Conservation (phyloP, 202 grass and related monocot genomes). For the Schoenoplectus triqueter region DNA sequence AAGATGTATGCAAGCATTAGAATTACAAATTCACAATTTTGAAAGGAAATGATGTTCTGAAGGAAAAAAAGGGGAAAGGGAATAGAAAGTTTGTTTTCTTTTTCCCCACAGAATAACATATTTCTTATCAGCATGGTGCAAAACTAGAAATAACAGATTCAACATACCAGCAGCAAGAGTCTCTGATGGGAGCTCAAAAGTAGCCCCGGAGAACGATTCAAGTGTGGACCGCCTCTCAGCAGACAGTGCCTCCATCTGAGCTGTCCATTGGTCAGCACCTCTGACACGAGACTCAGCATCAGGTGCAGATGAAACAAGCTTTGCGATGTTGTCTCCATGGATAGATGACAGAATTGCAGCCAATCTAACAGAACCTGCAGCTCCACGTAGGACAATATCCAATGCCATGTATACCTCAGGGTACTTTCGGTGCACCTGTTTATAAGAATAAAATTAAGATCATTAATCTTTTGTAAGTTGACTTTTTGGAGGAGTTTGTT, state of each 20-base stretch:
- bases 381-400: slow-evolving; percentile 90
- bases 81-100: slow-evolving; percentile 5
- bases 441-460: slow-evolving; percentile 17
- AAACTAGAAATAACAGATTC: slow-evolving; percentile 3
- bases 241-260: slow-evolving; percentile 57
- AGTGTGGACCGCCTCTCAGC: slow-evolving; percentile 67
- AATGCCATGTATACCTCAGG: slow-evolving; percentile 96
- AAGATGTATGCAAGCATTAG: neutral
- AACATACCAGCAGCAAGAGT: slow-evolving; percentile 63
- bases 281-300: slow-evolving; percentile 80
- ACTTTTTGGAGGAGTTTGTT: neutral
- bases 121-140: neutral
- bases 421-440: slow-evolving; percentile 78
- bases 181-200: slow-evolving; percentile 82
- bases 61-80: neutral
- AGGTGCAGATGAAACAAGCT: slow-evolving; percentile 87
- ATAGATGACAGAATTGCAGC: slow-evolving; percentile 89
- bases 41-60: neutral
- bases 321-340: slow-evolving; percentile 94
- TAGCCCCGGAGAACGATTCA: slow-evolving; percentile 55
- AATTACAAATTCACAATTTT: neutral
- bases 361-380: slow-evolving; percentile 74
- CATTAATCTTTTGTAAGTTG: neutral
- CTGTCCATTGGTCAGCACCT: slow-evolving; percentile 72
- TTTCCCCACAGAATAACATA: neutral